phyloP scores from a whole-genome alignment of 441 rosid genomes.

The Erodium trifolium region DNA sequence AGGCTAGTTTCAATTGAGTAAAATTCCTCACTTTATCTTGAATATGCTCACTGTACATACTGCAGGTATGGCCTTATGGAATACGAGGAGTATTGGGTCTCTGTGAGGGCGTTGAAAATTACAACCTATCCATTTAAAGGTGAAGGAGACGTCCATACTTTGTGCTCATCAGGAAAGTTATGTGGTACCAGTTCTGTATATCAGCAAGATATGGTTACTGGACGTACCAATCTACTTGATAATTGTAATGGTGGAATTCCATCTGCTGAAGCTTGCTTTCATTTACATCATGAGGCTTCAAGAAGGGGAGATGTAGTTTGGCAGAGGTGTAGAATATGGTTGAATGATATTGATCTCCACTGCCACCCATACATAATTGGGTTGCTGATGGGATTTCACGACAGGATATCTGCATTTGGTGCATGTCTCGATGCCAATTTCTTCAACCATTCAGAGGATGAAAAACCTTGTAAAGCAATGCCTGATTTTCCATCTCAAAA shows the following conservation, averaged over 20 bases:
- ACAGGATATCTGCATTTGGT: constrained; percentile 41
- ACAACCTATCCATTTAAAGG: constrained; percentile 31
- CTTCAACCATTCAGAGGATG: constrained; percentile 21
- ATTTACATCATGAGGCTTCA: constrained; percentile 48
- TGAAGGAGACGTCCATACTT: constrained; percentile 34
- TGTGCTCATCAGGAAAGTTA: constrained; percentile 49
- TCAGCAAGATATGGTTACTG: constrained; percentile 31
- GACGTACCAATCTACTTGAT: constrained; percentile 23
- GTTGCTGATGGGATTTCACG: constrained; percentile 44
- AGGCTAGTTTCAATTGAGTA: constrained; percentile 1
- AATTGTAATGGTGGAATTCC: constrained; percentile 19
- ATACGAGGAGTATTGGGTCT: constrained; percentile 43
- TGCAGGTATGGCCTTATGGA: constrained; percentile 56
- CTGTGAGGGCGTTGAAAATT: constrained; percentile 42
- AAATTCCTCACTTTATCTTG: neutral
- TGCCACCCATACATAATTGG: constrained; percentile 66
- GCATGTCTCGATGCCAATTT: constrained; percentile 25
- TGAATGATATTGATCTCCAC: constrained; percentile 72
- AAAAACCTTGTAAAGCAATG: constrained; percentile 25
- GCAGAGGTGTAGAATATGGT: constrained; percentile 37
- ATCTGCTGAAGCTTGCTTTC: constrained; percentile 40
- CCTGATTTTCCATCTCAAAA: constrained; percentile 42
- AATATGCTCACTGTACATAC: constrained; percentile 15
- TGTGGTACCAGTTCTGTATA: constrained; percentile 28
- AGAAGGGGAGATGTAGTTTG: constrained; percentile 25